These are phyloP conservation scores for Arachis monticola DNA, from an alignment of 331 rosid species.

Conservation along the genomic window DNA sequence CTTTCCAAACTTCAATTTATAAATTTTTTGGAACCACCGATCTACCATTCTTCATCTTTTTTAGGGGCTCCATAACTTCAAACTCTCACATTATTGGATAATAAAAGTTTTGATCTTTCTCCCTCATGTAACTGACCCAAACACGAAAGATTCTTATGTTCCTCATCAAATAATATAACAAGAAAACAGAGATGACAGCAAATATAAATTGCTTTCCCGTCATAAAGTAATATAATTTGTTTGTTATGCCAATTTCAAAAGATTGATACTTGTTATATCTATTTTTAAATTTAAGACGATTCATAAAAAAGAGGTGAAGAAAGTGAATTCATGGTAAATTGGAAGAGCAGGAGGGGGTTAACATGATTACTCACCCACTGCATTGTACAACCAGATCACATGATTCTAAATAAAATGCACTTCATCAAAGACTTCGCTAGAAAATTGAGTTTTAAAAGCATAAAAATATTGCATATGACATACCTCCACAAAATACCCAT, in stretches of 20 bases:
- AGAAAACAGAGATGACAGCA: background rate
- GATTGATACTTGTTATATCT: background rate
- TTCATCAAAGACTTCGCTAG: constrained; percentile 5
- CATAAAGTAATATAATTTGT: constrained; percentile 14
- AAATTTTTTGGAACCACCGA: too few relatives aligned
- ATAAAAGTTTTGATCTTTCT: too few relatives aligned
- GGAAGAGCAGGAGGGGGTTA: too few relatives aligned
- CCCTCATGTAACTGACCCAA: too few relatives aligned
- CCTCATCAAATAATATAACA: background rate
- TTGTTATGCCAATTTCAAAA: constrained; percentile 18
- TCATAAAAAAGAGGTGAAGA: constrained; percentile 3
- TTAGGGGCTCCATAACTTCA: too few relatives aligned
- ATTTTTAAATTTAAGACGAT: constrained; percentile 21
- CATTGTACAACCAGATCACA: constrained; percentile 9
- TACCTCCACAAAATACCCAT: constrained; percentile 98
- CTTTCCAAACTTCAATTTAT: too few relatives aligned
- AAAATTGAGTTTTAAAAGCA: constrained; percentile 13
- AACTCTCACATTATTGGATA: too few relatives aligned
- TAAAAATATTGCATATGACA: constrained; percentile 33
- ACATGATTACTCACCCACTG: background rate
- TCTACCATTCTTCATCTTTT: too few relatives aligned
- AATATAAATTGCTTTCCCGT: constrained; percentile 18
- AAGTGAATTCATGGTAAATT: constrained; percentile 1
- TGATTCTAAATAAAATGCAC: constrained; percentile 9
- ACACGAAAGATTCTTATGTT: too few relatives aligned